phyloP scores from a whole-genome alignment of 805 yeast genomes.

The Cyberlindnera suaveolens region DNA sequence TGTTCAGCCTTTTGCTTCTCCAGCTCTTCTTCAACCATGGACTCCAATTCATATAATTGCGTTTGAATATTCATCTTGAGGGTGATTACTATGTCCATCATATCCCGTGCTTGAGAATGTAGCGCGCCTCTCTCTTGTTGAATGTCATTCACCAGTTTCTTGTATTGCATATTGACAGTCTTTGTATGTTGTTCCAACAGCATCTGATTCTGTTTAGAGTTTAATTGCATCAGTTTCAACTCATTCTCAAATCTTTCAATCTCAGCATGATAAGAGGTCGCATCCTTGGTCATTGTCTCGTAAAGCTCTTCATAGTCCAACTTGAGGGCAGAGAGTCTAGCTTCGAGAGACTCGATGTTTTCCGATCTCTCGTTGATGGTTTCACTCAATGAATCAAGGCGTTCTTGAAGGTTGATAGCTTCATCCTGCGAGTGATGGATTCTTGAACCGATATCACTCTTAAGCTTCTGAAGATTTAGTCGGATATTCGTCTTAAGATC shows the following conservation, averaged over 20 bases:
- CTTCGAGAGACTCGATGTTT: slow-evolving; percentile 49
- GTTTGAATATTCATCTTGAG: slow-evolving; percentile 66
- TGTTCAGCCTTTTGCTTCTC: slow-evolving; percentile 25
- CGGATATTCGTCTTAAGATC: slow-evolving; percentile 31
- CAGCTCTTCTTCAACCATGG: slow-evolving; percentile 35
- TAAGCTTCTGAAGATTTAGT: slow-evolving; percentile 35
- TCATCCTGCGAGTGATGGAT: slow-evolving; percentile 52
- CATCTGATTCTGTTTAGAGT: slow-evolving; percentile 42
- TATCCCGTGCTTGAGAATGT: slow-evolving; percentile 46
- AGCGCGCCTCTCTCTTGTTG: slow-evolving; percentile 40
- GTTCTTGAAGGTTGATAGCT: slow-evolving; percentile 49
- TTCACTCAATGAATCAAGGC: slow-evolving; percentile 50
- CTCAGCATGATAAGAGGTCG: slow-evolving; percentile 51
- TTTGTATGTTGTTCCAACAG: slow-evolving; percentile 45
- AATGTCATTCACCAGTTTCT: slow-evolving; percentile 42
- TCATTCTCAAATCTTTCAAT: slow-evolving; percentile 59
- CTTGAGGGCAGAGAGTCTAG: slow-evolving; percentile 45
- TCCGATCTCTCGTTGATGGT: slow-evolving; percentile 52
- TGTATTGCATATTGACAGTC: slow-evolving; percentile 45
- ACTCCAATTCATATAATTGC: slow-evolving; percentile 54
- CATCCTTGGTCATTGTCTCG: slow-evolving; percentile 47
- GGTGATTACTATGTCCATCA: slow-evolving; percentile 53
- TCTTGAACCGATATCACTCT: slow-evolving; percentile 39
- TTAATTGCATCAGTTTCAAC: slow-evolving; percentile 41
- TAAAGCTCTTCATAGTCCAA: slow-evolving; percentile 49